Percentiles rank a stretch among this genome's conserved stretches.
phyloP scores from a whole-genome alignment of 1,139 yeast species.

The Geotrichum bryndzae region DNA sequence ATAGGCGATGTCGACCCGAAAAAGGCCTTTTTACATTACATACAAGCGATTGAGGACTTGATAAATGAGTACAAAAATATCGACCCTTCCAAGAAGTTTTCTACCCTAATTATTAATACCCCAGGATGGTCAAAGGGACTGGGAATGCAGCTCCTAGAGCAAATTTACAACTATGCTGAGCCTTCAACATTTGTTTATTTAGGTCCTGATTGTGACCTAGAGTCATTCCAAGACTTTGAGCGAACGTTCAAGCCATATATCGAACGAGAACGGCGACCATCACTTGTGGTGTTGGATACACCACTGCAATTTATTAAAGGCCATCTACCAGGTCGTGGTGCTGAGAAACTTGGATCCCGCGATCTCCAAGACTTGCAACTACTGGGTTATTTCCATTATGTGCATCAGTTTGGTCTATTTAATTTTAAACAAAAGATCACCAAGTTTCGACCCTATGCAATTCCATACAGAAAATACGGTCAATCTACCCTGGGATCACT shows the following conservation, averaged over 20 bases:
- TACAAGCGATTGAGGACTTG: conserved; percentile 43
- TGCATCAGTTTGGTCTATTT: neutral
- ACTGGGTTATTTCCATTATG: conserved; percentile 33
- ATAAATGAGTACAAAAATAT: conserved; percentile 33
- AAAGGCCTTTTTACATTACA: conserved; percentile 56
- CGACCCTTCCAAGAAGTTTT: conserved; percentile 27
- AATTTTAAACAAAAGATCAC: conserved; percentile 27
- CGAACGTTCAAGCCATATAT: neutral
- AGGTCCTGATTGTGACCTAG: conserved; percentile 30
- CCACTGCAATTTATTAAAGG: neutral
- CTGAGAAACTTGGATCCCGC: conserved; percentile 22
- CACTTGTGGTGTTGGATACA: neutral
- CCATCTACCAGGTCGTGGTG: conserved; percentile 12
- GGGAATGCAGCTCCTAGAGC: conserved; percentile 60
- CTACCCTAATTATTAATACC: conserved; percentile 62
- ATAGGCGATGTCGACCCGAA: conserved; percentile 73
- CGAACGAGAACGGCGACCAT: conserved; percentile 1
- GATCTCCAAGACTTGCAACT: conserved; percentile 34
- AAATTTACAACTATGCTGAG: conserved; percentile 43
- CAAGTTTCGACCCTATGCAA: conserved; percentile 28
- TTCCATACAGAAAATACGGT: conserved; percentile 16
- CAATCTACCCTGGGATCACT: neutral
- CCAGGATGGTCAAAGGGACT: conserved; percentile 95
- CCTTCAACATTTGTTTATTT: conserved; percentile 54
- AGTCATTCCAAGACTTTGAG: conserved; percentile 21